Conservation (phyloP, 768 basidiomycete genomes). For the Auricularia sp. region DNA sequence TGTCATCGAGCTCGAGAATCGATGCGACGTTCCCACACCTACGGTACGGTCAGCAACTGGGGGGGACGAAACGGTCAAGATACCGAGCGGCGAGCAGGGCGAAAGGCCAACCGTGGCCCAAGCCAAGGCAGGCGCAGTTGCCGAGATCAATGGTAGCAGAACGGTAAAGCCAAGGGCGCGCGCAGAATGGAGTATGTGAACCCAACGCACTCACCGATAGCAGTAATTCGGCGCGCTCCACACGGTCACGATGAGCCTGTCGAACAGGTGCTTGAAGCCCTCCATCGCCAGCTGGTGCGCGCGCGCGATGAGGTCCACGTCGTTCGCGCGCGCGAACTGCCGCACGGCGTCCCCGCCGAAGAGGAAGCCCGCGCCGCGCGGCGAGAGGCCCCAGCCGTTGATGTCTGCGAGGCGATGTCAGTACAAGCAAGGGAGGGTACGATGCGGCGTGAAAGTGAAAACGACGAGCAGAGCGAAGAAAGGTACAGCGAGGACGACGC, state of each 20-base stretch:
- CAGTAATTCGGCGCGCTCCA: conserved; percentile 99
- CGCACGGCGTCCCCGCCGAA: conserved; percentile 91
- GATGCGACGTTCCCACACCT: conserved; percentile 96
- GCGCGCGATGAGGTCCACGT: conserved; percentile 87
- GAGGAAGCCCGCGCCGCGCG: conserved; percentile 92
- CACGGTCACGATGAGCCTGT: conserved; percentile 88
- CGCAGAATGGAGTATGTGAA: background rate
- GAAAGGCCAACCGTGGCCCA: background rate
- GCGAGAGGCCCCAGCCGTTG: conserved; percentile 89
- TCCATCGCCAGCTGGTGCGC: conserved; percentile 99
- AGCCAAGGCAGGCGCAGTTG: too few relatives aligned
- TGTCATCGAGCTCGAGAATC: conserved; percentile 88
- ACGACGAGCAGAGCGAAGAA: background rate
- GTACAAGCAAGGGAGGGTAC: background rate
- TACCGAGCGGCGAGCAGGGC: too few relatives aligned
- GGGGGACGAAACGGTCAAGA: too few relatives aligned
- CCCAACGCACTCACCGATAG: conserved; percentile 58
- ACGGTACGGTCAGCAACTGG: conserved; percentile 5
- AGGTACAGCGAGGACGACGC: background rate
- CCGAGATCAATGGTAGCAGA: background rate
- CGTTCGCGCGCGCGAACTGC: conserved; percentile 81
- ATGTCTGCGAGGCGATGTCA: conserved; percentile 46
- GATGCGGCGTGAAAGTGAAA: background rate
- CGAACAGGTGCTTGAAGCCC: conserved; percentile 96
- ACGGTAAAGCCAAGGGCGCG: conserved; percentile 9